phyloP scores from a whole-genome alignment of 2,329 filamentous ascomycete species.

The Cercospora citrullina region DNA sequence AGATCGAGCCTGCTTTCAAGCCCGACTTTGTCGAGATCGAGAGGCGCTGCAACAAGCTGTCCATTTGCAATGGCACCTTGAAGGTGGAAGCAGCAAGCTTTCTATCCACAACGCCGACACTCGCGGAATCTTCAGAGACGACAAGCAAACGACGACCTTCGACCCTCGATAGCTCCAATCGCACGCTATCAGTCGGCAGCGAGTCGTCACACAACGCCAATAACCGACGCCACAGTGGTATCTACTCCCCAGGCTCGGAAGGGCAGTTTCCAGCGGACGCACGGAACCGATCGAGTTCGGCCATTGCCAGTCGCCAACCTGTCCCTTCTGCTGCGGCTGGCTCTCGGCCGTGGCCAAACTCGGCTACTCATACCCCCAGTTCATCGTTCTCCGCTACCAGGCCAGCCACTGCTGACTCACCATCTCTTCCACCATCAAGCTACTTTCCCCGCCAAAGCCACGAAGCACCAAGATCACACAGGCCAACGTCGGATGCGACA shows the following conservation, averaged over 20 bases:
- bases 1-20: conserved; percentile 76
- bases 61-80: conserved; percentile 72
- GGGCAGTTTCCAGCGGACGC: conserved; percentile 13
- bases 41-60: conserved; percentile 67
- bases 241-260: conserved; percentile 52
- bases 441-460: conserved; percentile 31
- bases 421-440: conserved; percentile 19
- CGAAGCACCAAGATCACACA: conserved; percentile 28
- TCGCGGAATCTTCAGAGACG: conserved; percentile 38
- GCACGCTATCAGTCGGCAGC: conserved; percentile 42
- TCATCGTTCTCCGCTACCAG: conserved; percentile 42
- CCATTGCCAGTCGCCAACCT: conserved; percentile 49
- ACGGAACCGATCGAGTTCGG: conserved; percentile 59
- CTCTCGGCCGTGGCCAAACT: conserved; percentile 35
- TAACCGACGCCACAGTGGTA: conserved; percentile 60
- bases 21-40: conserved; percentile 77
- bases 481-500: conserved; percentile 36
- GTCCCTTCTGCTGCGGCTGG: conserved; percentile 42
- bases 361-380: conserved; percentile 50
- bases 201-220: conserved; percentile 37
- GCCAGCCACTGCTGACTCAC: conserved; percentile 39
- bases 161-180: conserved; percentile 41
- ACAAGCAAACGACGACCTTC: conserved; percentile 42
- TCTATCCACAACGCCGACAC: conserved; percentile 50
- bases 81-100: conserved; percentile 62